These are phyloP conservation scores for Cyclotella sp. DNA, from an alignment of 108 stramenopile species.

Conservation along the genomic window DNA sequence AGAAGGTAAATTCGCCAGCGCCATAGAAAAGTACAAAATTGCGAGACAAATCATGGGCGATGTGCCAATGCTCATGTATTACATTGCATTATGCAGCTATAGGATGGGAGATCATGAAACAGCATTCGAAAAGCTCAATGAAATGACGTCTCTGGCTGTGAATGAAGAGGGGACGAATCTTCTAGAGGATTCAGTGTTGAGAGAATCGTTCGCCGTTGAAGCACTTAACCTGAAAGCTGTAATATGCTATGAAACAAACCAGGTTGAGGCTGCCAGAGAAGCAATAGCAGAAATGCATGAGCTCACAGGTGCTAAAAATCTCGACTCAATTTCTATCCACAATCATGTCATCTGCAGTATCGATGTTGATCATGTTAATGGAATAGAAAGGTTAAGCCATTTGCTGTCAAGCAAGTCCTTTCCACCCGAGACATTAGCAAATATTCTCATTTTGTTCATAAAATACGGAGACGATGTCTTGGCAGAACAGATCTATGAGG, in stretches of 20 bases:
- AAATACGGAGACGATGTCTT: conserved; percentile 78
- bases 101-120: conserved; percentile 63
- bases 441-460: conserved; percentile 79
- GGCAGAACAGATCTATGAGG: conserved; percentile 79
- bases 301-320: conserved; percentile 60
- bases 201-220: conserved; percentile 71
- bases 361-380: conserved; percentile 65
- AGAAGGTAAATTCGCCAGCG: conserved; percentile 72
- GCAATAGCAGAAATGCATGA: conserved; percentile 81
- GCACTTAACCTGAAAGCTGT: conserved; percentile 90
- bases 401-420: conserved; percentile 78
- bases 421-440: conserved; percentile 88
- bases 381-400: conserved; percentile 78
- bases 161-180: conserved; percentile 41
- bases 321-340: conserved; percentile 89
- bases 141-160: conserved; percentile 67
- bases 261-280: conserved; percentile 67
- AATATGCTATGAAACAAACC: conserved; percentile 67
- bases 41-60: conserved; percentile 78
- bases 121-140: conserved; percentile 66
- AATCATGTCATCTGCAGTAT: conserved; percentile 81
- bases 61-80: conserved; percentile 82
- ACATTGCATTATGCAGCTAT: conserved; percentile 88
- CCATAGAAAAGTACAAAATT: conserved; percentile 67
- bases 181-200: background rate